phyloP scores from a whole-genome alignment of 805 yeast genomes.

The Komagataella pastoris region DNA sequence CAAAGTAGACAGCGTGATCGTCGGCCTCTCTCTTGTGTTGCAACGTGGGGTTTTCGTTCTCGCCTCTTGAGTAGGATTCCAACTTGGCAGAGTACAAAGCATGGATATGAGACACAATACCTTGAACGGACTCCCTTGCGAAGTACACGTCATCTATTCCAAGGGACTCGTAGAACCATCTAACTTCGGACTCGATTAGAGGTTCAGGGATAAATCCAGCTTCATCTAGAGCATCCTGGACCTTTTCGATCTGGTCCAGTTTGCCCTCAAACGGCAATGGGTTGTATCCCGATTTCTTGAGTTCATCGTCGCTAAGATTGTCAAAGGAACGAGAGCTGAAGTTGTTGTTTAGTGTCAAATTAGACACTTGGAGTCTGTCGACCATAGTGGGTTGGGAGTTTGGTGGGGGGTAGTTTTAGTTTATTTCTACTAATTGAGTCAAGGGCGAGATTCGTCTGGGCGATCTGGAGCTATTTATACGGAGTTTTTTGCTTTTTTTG shows the following conservation, averaged over 20 bases:
- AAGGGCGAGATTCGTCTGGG: neutral
- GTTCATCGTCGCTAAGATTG: slow-evolving; percentile 16
- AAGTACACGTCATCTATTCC: slow-evolving; percentile 92
- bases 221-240: slow-evolving; percentile 66
- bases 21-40: slow-evolving; percentile 69
- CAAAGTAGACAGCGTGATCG: slow-evolving; percentile 87
- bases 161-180: slow-evolving; percentile 76
- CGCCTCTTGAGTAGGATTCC: slow-evolving; percentile 66
- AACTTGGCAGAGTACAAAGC: slow-evolving; percentile 88
- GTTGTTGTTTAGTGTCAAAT: slow-evolving; percentile 19
- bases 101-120: slow-evolving; percentile 73
- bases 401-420: neutral
- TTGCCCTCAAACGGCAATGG: slow-evolving; percentile 69
- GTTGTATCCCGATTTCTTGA: slow-evolving; percentile 44
- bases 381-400: neutral
- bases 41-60: slow-evolving; percentile 40
- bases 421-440: neutral
- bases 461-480: neutral
- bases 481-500: neutral
- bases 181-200: slow-evolving; percentile 73
- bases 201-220: slow-evolving; percentile 85
- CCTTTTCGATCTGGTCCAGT: slow-evolving; percentile 67
- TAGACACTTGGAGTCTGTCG: neutral
- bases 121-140: slow-evolving; percentile 70
- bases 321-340: slow-evolving; percentile 21